Evolutionary conservation across 2,329 filamentous ascomycete species (phyloP), one percentile per base, ranked within the genome.

Genomic region (Verticillium nubilum): DNA sequence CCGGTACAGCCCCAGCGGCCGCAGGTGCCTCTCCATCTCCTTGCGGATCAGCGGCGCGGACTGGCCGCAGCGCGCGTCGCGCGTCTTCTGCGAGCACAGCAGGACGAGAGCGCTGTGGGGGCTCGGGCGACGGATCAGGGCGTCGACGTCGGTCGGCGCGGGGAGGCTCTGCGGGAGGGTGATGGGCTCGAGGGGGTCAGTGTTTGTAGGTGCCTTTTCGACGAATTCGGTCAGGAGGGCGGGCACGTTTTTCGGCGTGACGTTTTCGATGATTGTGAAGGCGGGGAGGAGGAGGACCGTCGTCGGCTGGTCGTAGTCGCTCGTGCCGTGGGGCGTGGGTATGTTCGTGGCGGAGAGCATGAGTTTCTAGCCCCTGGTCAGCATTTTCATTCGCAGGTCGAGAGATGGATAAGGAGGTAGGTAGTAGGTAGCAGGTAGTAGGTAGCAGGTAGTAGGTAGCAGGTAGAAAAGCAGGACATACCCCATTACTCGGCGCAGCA

Each of bases 341-440:
- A 97, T 96, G 75, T 97, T 93, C 64, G 90, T 95, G 54, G 94
- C 94, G 6, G 92, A 96, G 54, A 98, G 83, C 86, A 96, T 97
- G 65, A 97, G 81, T 73, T 83, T 88, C 89, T 94, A 67, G 58
- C 58, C 19, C 13, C n/a, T 1, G 17, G 59, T 66, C 26, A 63
- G 58, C 58, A 59, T 12, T 19, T 26, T 26, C 9, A 29, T 28
- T n/a, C n/a, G n/a, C n/a, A n/a, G n/a, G n/a, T n/a, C n/a, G n/a
- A n/a, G n/a, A n/a, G n/a, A n/a, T n/a, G n/a, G n/a, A n/a, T n/a
- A n/a, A 17, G 5, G 0, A 6, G 13, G 4, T 28, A 15, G 7
- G 2, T 26, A 52, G 23, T 25, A 17, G 7, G n/a, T 9, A 27
- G 47, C 10, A 23, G n/a, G 27, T 13, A 15, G 31, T 28, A 17